Evolutionary conservation across 2,329 filamentous ascomycete genomes (phyloP).

Genomic region (Neonectria magnoliae): DNA sequence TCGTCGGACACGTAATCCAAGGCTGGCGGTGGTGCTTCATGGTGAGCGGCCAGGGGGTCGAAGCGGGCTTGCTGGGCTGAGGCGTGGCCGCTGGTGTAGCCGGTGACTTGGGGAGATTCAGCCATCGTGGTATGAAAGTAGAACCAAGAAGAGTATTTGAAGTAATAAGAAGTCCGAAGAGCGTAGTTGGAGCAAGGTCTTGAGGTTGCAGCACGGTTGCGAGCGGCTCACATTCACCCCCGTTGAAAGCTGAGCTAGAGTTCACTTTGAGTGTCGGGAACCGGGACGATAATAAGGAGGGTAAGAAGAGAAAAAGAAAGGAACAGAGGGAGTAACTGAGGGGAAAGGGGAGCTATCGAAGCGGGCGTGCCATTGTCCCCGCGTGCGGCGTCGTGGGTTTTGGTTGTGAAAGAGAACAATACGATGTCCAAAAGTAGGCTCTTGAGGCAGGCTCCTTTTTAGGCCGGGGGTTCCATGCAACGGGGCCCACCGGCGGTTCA

Average conservation of each 20-base stretch:
- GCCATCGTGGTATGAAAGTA: constrained; percentile 27
- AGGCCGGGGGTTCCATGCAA: background rate
- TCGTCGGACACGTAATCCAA: constrained; percentile 28
- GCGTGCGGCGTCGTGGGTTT: constrained; percentile 34
- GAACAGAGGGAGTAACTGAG: background rate
- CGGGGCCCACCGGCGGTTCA: background rate
- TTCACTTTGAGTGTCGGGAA: background rate
- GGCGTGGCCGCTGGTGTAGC: constrained; percentile 12
- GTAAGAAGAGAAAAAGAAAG: constrained; percentile 1
- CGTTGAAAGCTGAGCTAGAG: background rate
- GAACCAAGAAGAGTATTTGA: constrained; percentile 26
- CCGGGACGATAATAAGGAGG: background rate
- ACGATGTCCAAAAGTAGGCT: constrained; percentile 28
- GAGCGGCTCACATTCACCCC: background rate
- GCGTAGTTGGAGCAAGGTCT: background rate
- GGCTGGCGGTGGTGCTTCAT: constrained; percentile 23
- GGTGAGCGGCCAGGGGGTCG: constrained; percentile 31
- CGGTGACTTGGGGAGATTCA: constrained; percentile 14
- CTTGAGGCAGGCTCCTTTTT: constrained; percentile 23
- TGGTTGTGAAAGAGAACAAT: constrained; percentile 45
- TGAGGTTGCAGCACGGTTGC: background rate
- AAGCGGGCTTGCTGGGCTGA: constrained; percentile 29
- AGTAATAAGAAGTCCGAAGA: background rate
- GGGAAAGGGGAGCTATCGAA: constrained; percentile 1
- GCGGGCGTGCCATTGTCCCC: constrained; percentile 34